Evolutionary conservation across 495 filamentous ascomycete genomes (phyloP), one percentile per base, ranked within the genome.

Genomic region (Neurospora sp.): DNA sequence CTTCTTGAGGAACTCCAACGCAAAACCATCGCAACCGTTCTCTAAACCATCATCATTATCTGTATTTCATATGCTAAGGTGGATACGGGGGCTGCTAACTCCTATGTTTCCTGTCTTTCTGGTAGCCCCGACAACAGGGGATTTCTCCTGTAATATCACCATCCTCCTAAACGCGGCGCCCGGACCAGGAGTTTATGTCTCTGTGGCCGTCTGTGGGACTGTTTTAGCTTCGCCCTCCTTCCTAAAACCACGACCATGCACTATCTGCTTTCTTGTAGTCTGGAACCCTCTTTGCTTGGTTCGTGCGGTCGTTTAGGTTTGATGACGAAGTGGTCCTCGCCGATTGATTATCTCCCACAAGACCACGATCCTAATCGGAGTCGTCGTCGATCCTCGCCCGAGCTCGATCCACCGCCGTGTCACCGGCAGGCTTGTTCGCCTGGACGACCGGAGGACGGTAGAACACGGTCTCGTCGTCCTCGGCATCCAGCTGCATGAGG

Each of bases 401-500:
- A 20, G 84, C 84, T 53, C 83, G 79, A 73, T 86, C 84, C 10
- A 86, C 82, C 17, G 83, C 84, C 40, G 84, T 86, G 74, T 86
- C 74, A 65, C 84, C 84, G 1, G 79, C 78, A 10, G 80, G 74
- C 78, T 83, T 85, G 72, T 83, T 82, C 37, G 73, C 73, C 70
- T 83, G 80, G 40, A 83, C 81, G 8, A 86, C 81, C 31, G 87
- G 85, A 8, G 91, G 89, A 27, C 88, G 89, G 76, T 92, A 94
- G 77, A 92, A 93, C 0, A 90, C 90, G 42, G 89, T 87, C 41
- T 91, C 93, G 72, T 98, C 94, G 73, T 98, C 94, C 75, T 96
- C 94, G 39, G 93, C 90, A 77, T 98, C 96, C 12, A 99, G 86
- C 78, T 97, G 95, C 86, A 98, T 88, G 8, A 99, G 85, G 85